Conservation (phyloP, 768 basidiomycete genomes). For the Asterophora lycoperdoides region DNA sequence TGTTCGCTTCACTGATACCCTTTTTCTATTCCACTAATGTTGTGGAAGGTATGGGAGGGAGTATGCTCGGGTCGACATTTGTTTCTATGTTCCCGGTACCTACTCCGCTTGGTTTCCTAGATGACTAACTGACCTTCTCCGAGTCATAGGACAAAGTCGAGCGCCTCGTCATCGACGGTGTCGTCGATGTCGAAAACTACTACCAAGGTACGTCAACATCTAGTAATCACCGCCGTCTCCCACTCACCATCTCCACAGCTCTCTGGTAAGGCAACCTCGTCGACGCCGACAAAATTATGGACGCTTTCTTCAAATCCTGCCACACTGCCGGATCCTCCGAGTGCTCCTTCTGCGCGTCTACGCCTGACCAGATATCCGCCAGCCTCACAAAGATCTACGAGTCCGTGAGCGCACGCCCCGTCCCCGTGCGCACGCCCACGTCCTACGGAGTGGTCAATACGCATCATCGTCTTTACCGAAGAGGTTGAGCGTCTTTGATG, state of each 20-base stretch:
- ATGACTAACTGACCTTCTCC: neutral
- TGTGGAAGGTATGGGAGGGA: too few species aligned
- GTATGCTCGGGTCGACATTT: constrained; percentile 25
- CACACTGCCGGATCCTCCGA: constrained; percentile 30
- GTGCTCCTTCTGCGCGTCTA: constrained; percentile 37
- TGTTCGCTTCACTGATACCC: neutral
- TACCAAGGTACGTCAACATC: constrained; percentile 27
- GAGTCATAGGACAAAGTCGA: constrained; percentile 35
- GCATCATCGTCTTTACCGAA: constrained; percentile 24
- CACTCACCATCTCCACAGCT: constrained; percentile 17
- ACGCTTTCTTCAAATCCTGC: constrained; percentile 34
- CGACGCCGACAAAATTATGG: constrained; percentile 34
- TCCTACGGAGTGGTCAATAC: constrained; percentile 37
- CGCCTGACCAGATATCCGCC: constrained; percentile 26
- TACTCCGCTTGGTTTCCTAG: neutral
- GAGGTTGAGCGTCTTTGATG: neutral
- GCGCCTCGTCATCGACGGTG: constrained; percentile 36
- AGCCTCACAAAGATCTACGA: constrained; percentile 34
- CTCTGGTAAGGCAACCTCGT: constrained; percentile 32
- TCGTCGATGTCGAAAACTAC: constrained; percentile 38
- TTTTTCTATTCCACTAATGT: too few species aligned
- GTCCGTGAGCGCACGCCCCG: constrained; percentile 26
- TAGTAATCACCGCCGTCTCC: neutral
- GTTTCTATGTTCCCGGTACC: constrained; percentile 26
- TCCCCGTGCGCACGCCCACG: constrained; percentile 27